A percentile compares a stretch with the other conserved stretches of the same genome.
Evolutionary conservation across 208 protist genomes (phyloP).

Genomic region (Acanthamoeba healyi): DNA sequence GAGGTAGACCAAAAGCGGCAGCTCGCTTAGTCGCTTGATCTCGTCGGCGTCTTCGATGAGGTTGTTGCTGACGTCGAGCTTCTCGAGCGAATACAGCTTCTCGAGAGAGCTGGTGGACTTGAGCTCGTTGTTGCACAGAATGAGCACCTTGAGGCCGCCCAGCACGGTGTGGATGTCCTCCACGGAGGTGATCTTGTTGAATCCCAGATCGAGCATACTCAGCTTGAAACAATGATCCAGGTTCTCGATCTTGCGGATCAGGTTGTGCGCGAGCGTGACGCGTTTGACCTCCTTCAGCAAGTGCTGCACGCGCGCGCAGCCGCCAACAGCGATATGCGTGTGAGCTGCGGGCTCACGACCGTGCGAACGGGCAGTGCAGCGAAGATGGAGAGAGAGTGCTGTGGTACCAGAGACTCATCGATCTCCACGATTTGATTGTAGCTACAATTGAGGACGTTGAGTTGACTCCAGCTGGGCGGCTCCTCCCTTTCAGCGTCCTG

Average conservation of each 20-base stretch:
- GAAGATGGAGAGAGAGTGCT: background rate
- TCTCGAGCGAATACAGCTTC: constrained; percentile 42
- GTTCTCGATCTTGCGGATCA: constrained; percentile 49
- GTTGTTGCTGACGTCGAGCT: constrained; percentile 38
- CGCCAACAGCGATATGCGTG: too few species aligned
- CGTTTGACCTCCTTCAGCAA: background rate
- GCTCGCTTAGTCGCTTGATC: constrained; percentile 38
- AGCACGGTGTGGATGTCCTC: constrained; percentile 21
- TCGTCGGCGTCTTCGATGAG: constrained; percentile 1
- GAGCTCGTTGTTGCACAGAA: constrained; percentile 36
- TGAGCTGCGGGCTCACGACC: too few species aligned
- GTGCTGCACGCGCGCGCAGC: background rate
- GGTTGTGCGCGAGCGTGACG: constrained; percentile 13
- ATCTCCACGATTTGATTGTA: constrained; percentile 33
- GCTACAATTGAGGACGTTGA: constrained; percentile 9
- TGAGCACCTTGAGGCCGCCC: constrained; percentile 51
- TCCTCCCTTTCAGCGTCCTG: background rate
- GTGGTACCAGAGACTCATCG: constrained; percentile 13
- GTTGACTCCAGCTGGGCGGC: background rate
- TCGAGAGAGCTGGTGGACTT: background rate
- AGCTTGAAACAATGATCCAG: constrained; percentile 16
- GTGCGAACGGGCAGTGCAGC: too few species aligned
- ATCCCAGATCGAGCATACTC: constrained; percentile 16
- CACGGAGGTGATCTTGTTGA: constrained; percentile 66
- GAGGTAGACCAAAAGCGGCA: constrained; percentile 40